These are phyloP conservation scores for Aspergillus hiratsukae DNA, from an alignment of 2,329 filamentous ascomycete species.

Conservation along the genomic window DNA sequence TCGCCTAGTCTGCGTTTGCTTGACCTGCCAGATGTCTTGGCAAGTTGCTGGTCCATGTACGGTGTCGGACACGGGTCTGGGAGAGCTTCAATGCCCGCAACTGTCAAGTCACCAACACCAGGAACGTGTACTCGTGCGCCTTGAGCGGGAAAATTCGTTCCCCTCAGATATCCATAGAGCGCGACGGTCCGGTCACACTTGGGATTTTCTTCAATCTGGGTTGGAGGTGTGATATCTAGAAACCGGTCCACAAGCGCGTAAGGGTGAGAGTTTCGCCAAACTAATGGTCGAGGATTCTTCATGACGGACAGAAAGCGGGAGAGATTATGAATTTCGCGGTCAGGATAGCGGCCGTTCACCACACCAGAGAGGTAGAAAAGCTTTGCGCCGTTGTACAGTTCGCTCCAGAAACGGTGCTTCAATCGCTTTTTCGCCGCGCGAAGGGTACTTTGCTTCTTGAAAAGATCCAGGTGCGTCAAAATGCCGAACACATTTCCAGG, in stretches of 20 bases:
- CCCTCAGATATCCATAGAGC: constrained; percentile 87
- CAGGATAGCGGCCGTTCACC: constrained; percentile 92
- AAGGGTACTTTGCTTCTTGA: constrained; percentile 86
- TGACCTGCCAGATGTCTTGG: constrained; percentile 78
- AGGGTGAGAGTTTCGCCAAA: constrained; percentile 95
- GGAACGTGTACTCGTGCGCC: constrained; percentile 88
- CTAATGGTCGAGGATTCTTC: constrained; percentile 95
- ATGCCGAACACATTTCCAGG: constrained; percentile 98
- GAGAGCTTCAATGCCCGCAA: constrained; percentile 77
- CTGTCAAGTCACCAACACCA: constrained; percentile 82
- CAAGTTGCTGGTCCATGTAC: constrained; percentile 78
- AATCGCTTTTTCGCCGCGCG: constrained; percentile 93
- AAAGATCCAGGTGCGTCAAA: constrained; percentile 90
- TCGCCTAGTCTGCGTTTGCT: constrained; percentile 79
- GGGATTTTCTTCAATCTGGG: constrained; percentile 78
- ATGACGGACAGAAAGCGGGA: constrained; percentile 95
- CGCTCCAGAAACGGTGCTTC: constrained; percentile 94
- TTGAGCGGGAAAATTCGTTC: constrained; percentile 85
- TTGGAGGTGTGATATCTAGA: constrained; percentile 90
- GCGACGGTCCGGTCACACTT: constrained; percentile 90
- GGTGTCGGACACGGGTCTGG: constrained; percentile 96
- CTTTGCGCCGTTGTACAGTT: constrained; percentile 94
- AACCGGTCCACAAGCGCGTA: constrained; percentile 93
- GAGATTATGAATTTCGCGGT: constrained; percentile 92
- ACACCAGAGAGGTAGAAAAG: constrained; percentile 96